Evolutionary conservation across 2,329 filamentous ascomycete genomes (phyloP), one percentile per base, ranked within the genome.

Genomic region (Aspergillus sp.): DNA sequence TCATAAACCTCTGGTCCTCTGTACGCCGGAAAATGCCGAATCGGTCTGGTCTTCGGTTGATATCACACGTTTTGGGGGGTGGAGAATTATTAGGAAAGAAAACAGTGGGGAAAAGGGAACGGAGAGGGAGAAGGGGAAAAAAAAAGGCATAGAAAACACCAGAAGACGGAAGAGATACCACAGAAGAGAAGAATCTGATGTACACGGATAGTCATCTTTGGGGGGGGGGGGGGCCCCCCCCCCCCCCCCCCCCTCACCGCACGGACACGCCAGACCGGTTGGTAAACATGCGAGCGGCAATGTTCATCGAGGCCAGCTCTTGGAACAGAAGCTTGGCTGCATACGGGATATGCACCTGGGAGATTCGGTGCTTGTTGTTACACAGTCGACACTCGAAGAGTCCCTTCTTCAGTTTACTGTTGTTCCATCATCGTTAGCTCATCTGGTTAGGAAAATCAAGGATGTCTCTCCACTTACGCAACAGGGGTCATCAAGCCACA

Each of bases 291-390:
- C 95, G 89, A 32, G 94, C 90, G 10, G 95, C 94, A 77, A 99
- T 98, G 78, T 98, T 98, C 95, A 99, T 99, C 53, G 92, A 89
- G 74, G 93, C 91, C 68, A 99, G 82, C 81, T 99, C 95, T 82
- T 99, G 95, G 89, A 99, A 99, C 54, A 99, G 87, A 53, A 99
- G 84, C 82, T 99, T 99, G 63, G 95, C 95, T 2, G 95, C 95
- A 75, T 99, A 99, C 0, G 95, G 95, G 66, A 99, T 96, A 76
- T 98, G 92, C 59, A 99, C 90, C 78, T 99, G 95, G 5, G 94
- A 95, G 76, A 99, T 98, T 81, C 91, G 92, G 65, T 94, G 97
- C 86, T 98, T 98, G 84, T 99, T 99, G 83, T 96, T 95, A 86
- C 95, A 99, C 36, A 95, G 92, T 58, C 95, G 87, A 79, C 95